phyloP scores from a whole-genome alignment of 257 asterid species.

The Ophiorrhiza pumila region DNA sequence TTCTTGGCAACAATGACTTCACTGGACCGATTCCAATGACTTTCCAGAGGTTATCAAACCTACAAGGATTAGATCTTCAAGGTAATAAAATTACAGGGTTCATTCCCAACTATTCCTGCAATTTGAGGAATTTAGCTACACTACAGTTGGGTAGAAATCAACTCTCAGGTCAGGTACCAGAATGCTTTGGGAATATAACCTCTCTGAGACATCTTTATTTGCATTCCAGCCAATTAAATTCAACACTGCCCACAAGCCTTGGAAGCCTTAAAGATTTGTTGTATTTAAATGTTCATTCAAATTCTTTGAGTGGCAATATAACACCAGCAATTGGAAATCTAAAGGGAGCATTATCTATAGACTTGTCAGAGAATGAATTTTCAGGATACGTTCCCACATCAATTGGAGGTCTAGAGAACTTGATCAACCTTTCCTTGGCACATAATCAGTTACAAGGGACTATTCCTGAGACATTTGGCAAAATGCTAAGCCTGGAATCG shows the following conservation, averaged over 20 bases:
- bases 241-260: background rate
- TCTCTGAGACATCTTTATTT: conserved; percentile 4
- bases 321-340: background rate
- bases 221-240: background rate
- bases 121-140: background rate
- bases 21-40: too few relatives aligned
- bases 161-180: background rate
- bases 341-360: background rate
- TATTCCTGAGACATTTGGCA: conserved; percentile 4
- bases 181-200: conserved; percentile 9
- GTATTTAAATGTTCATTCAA: background rate
- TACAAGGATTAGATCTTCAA: background rate
- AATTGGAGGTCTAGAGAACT: background rate
- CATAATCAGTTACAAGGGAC: background rate
- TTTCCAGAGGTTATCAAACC: background rate
- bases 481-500: background rate
- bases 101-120: background rate
- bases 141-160: background rate
- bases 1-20: background rate
- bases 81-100: background rate
- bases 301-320: background rate
- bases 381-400: background rate
- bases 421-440: background rate
- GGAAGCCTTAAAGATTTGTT: background rate
- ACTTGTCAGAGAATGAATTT: background rate